Base-by-base conservation (phyloP, 257 asterid genomes). In the Forsythia suspensa region DNA sequence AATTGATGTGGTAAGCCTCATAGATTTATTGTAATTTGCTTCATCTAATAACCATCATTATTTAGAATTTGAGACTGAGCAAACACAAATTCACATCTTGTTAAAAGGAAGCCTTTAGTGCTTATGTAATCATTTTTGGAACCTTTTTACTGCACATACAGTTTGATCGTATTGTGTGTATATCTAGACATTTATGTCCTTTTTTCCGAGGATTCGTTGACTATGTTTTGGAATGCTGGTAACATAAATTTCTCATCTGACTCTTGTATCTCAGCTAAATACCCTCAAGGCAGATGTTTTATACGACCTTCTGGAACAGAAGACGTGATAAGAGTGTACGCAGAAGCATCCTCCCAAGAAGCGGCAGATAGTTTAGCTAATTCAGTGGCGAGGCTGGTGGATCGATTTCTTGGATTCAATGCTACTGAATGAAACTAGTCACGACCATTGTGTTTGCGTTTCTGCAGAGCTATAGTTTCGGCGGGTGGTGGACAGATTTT, bases 301-400 rank as follows among this genome's bases (percentile, higher is more conserved):
- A 84, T 96, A 80, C 87, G 99, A 57, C 98, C 98, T 59, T 94
- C 99, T 1, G 97, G 99, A 76, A 96, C 99, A 6, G 98, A 94
- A 87, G 97, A 94, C 38, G 98, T 94, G 73, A 90, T 96, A 51
- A 90, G 98, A 83, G 97, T 96, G 74, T 96, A 91, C 52, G 97
- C 97, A 3, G 98, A 96, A 88, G 97, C 95, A 51, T 84, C 80
- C 69, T 93, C 91, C 34, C 97, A 90, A 80, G 97, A 88, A 81
- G 90, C 88, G 41, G 98, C 97, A 6, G 97, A 93, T 43, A 70
- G 59, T 69, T 83, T 95, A 38, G 98, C 99, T 70, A 80, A 81
- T 66, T 88, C 97, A 5, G 98, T 91, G 70, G 93, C 88, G 52
- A 80, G 20, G 82, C 82, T 92, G 80, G 98, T 92, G 15, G 92